Evolutionary conservation across 768 basidiomycete species (phyloP), one percentile per base, ranked within the genome.

Genomic region (Boletus bicolor): DNA sequence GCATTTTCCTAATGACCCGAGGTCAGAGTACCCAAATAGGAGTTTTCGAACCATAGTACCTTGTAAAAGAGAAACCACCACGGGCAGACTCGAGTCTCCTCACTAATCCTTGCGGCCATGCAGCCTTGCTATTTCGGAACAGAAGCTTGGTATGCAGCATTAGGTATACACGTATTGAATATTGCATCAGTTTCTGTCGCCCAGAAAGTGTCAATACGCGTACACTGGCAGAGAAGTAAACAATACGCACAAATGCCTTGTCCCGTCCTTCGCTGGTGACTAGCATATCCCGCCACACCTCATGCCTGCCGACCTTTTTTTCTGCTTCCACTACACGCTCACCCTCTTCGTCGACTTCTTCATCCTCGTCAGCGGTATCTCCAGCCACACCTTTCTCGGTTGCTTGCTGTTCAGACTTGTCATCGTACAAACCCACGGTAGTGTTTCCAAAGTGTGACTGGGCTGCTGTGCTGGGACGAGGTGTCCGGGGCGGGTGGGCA

Each of bases 181-280:
- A 93, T 76, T 93, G 91, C 53, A 93, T 83, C 53, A 92, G 64
- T 91, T 93, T 93, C 91, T 93, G 60, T 47, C 39, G 38, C 28
- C 44, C 35, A 37, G 15, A 47, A 49, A 4, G 46, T 36, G 47
- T 64, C 49, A 58, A 34, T 42, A 30, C 26, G 7, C 12, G 4
- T 30, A 39, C 34, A 32, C 26, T 38, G 17, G 35, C 43, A 44
- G 26, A 45, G 1, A 32, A 12, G 32, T 21, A 44, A 45, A 44
- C 36, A 44, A 43, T 39, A 80, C 89, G 65, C 73, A 93, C 91
- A 67, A 93, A 86, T 30, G 84, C 83, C 74, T 93, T 93, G 72
- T 93, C 91, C 62, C 91, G 79, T 49, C 91, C 91, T 60, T 82
- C 79, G 62, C 87, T 89, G 30, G 89, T 86, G 64, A 84, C 77